Evolutionary conservation across 106 monocot genomes (phyloP), one percentile per base, ranked within the genome.

Genomic region (Gastrodia elata): DNA sequence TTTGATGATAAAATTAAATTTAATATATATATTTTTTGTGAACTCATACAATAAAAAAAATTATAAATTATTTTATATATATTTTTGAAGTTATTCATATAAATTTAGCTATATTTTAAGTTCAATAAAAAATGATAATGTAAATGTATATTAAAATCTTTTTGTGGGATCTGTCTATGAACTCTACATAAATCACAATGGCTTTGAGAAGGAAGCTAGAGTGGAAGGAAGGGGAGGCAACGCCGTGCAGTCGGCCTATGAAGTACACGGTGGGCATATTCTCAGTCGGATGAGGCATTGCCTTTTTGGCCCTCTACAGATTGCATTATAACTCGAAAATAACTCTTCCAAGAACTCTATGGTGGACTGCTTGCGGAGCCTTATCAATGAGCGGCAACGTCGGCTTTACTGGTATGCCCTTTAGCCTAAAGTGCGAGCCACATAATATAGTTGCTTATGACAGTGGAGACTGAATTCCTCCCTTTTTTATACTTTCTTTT

Each of bases 401-500:
- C 96, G 1, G 96, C 90, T 22, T 37, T 93, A 24, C 75, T 97
- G 8, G 92, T 97, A 28, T 82, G 84, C 5, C 90, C 25, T 86
- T 97, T 42, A 92, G 96, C 75, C 92, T 92, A 8, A 90, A 92
- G 78, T 93, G 92, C 75, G 96, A 93, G 67, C 92, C 92, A 4
- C 96, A 97, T 70, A 97, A 97, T 72, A 87, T 97, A 34, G 90
- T 75, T 36, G 92, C 88, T 71, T 97, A 81, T 75, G 96, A 97
- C 76, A 84, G 24, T 1, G 36, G 10, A 18, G n/a, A n/a, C n/a
- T n/a, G n/a, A n/a, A n/a, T n/a, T n/a, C n/a, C n/a, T n/a, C n/a
- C n/a, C n/a, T n/a, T n/a, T n/a, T n/a, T n/a, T n/a, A n/a, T n/a
- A n/a, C n/a, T n/a, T n/a, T n/a, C n/a, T n/a, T n/a, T n/a, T n/a